Conservation (phyloP, 352 stramenopile species). For the Pythium volutum region DNA sequence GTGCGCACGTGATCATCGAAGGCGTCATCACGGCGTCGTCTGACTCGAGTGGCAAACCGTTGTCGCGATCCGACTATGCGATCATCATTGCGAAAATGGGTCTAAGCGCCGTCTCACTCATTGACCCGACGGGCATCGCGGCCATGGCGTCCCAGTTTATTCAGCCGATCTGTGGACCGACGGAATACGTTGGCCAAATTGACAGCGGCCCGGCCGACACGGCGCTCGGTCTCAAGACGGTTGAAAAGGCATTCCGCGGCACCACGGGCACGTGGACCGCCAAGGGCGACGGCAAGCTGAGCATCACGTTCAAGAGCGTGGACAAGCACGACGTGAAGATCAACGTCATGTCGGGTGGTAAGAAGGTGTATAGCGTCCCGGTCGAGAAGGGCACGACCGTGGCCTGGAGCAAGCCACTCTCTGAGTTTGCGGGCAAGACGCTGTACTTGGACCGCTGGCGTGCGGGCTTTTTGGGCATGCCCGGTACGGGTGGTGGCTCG, state of each 20-base stretch:
- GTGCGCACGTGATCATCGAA: slow-evolving; percentile 44
- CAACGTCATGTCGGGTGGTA: slow-evolving; percentile 53
- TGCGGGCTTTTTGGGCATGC: slow-evolving; percentile 47
- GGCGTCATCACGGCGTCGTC: slow-evolving; percentile 44
- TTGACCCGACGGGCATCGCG: slow-evolving; percentile 47
- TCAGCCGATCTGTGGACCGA: slow-evolving; percentile 53
- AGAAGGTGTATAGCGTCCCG: slow-evolving; percentile 37
- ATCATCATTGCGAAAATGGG: slow-evolving; percentile 42
- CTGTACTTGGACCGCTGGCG: slow-evolving; percentile 77
- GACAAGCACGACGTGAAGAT: slow-evolving; percentile 47
- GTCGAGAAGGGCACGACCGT: slow-evolving; percentile 37
- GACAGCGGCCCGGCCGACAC: slow-evolving; percentile 41
- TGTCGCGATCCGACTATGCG: slow-evolving; percentile 37
- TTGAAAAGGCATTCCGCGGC: slow-evolving; percentile 40
- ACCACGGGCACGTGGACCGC: slow-evolving; percentile 42
- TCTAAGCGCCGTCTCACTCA: slow-evolving; percentile 40
- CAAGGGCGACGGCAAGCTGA: slow-evolving; percentile 36
- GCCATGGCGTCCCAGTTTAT: slow-evolving; percentile 40
- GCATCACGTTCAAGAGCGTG: slow-evolving; percentile 38
- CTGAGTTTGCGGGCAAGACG: slow-evolving; percentile 45
- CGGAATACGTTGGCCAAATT: slow-evolving; percentile 43
- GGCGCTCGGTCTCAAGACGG: slow-evolving; percentile 38
- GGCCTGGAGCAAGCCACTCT: slow-evolving; percentile 35
- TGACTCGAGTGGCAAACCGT: slow-evolving; percentile 36
- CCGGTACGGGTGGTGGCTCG: slow-evolving; percentile 58